These are phyloP conservation scores for Metschnikowia lochheadii DNA, from an alignment of 805 yeast genomes.

Conservation along the genomic window DNA sequence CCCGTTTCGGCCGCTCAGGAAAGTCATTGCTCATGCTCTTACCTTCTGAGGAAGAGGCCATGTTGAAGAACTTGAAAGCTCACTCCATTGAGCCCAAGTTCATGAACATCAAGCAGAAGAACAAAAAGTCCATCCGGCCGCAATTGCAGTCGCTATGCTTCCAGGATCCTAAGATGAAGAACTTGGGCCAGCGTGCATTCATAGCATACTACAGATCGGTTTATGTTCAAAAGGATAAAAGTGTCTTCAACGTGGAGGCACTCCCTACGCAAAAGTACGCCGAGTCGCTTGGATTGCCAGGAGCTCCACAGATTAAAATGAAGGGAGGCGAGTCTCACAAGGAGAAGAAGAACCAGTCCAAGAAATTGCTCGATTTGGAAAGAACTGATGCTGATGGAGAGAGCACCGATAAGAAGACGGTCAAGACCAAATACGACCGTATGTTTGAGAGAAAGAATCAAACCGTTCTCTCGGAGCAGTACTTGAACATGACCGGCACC, in stretches of 20 bases:
- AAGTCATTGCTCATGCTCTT: slow-evolving; percentile 77
- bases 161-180: slow-evolving; percentile 86
- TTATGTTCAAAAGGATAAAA: slow-evolving; percentile 81
- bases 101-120: slow-evolving; percentile 70
- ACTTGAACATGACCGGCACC: slow-evolving; percentile 62
- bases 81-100: slow-evolving; percentile 67
- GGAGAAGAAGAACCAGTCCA: slow-evolving; percentile 75
- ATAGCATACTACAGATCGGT: slow-evolving; percentile 86
- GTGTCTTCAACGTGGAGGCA: slow-evolving; percentile 71
- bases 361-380: slow-evolving; percentile 58
- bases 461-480: slow-evolving; percentile 85
- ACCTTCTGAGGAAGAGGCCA: slow-evolving; percentile 77
- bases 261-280: slow-evolving; percentile 84
- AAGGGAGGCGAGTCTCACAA: slow-evolving; percentile 54
- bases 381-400: slow-evolving; percentile 58
- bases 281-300: slow-evolving; percentile 85
- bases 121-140: slow-evolving; percentile 68
- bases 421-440: slow-evolving; percentile 85
- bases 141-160: slow-evolving; percentile 89
- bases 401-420: slow-evolving; percentile 36
- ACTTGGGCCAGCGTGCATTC: slow-evolving; percentile 93
- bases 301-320: slow-evolving; percentile 89
- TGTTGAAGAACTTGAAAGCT: slow-evolving; percentile 57
- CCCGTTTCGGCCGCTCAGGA: slow-evolving; percentile 82
- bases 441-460: slow-evolving; percentile 96